A percentile compares a stretch with the other conserved stretches of the same genome.
Evolutionary conservation across 108 stramenopile genomes (phyloP).

Genomic region (Nitzschia sp.): DNA sequence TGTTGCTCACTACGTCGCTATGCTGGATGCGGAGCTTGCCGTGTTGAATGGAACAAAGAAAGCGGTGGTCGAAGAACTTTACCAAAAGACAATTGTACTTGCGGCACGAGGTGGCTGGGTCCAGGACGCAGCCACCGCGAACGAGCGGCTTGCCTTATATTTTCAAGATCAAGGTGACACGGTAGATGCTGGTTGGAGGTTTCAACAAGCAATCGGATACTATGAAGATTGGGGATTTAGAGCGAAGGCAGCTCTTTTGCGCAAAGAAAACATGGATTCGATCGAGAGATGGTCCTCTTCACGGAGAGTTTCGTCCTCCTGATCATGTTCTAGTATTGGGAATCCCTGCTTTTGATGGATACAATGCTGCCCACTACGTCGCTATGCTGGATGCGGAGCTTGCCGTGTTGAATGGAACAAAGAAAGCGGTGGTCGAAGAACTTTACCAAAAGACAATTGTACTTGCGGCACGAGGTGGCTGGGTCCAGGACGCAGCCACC

Average conservation of each 20-base stretch:
- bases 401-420: too few relatives aligned
- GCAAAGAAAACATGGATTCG: too few relatives aligned
- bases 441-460: too few relatives aligned
- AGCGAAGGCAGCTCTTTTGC: background rate
- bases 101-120: constrained; percentile 13
- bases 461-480: too few relatives aligned
- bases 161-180: background rate
- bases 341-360: too few relatives aligned
- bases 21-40: constrained; percentile 18
- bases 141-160: constrained; percentile 12
- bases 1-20: constrained; percentile 3
- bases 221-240: constrained; percentile 14
- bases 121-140: constrained; percentile 21
- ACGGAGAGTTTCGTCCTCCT: too few relatives aligned
- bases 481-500: too few relatives aligned
- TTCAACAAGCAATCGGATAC: constrained; percentile 12
- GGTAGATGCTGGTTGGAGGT: background rate
- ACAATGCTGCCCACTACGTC: too few relatives aligned
- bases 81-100: constrained; percentile 5
- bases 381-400: too few relatives aligned
- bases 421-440: too few relatives aligned
- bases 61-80: background rate
- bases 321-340: too few relatives aligned
- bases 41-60: background rate
- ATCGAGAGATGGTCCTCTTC: too few relatives aligned